Evolutionary conservation across 2,329 filamentous ascomycete genomes (phyloP), one percentile per base, ranked within the genome.

Genomic region (Aspergillus tubingensis): DNA sequence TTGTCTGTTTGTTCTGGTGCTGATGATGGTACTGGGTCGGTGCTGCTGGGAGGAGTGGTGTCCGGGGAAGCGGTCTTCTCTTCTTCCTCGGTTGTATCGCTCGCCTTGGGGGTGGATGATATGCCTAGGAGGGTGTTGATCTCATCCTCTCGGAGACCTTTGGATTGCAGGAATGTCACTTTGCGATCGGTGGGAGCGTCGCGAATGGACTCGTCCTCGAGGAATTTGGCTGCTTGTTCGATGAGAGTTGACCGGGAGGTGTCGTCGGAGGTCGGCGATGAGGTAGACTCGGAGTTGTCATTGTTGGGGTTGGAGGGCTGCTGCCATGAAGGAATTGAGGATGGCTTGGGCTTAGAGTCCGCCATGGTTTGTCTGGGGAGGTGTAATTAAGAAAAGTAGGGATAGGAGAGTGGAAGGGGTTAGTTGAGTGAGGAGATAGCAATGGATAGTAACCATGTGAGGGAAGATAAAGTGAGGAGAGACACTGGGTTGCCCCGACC

Each of bases 191-290:
- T 82, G 0, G 89, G 82, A 36, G 89, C 86, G 74, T 88, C 80
- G 60, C 84, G 86, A 59, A 96, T 90, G 19, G 83, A 81, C 7
- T 90, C 86, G 62, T 96, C 89, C 54, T 90, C 81, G 3, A 97
- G 83, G 71, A 96, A 97, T 56, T 82, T 85, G 47, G 84, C 83
- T 27, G 92, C 92, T 71, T 92, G 86, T 15, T 91, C 86, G 38
- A 91, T 70, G 11, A 83, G 73, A 47, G 68, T 62, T 65, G 72
- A 63, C 67, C 75, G 71, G 58, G 69, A 58, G 55, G 66, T 55
- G 62, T 68, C 64, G 41, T 71, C 67, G 66, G 70, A 67, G 65
- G 50, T 67, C 56, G 69, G 65, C 60, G 71, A 67, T 60, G 65
- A 58, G 47, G 67, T 53, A 53, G 69, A 60, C 41, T 66, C 19